Evolutionary conservation across 1,139 yeast genomes (phyloP).

Genomic region (Ogataea hybrid): DNA sequence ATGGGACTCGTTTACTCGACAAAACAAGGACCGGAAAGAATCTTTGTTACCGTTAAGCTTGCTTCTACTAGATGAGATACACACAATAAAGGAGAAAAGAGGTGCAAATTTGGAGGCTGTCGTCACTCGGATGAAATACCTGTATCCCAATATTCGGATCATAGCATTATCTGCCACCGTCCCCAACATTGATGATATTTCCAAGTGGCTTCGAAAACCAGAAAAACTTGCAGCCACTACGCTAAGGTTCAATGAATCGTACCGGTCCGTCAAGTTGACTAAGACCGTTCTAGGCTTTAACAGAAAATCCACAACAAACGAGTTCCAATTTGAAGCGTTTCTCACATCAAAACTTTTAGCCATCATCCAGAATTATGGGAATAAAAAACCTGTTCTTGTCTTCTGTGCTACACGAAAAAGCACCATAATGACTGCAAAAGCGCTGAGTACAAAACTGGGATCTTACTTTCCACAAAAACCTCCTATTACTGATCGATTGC

Average conservation of each 20-base stretch:
- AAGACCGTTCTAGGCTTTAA: constrained; percentile 44
- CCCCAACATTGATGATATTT: constrained; percentile 49
- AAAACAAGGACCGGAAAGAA: constrained; percentile 43
- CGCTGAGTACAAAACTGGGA: constrained; percentile 27
- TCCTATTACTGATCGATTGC: constrained; percentile 34
- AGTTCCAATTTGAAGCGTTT: constrained; percentile 43
- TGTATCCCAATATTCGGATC: constrained; percentile 40
- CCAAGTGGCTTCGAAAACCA: constrained; percentile 41
- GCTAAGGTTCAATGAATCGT: constrained; percentile 44
- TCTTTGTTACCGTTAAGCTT: constrained; percentile 40
- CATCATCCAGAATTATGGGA: constrained; percentile 37
- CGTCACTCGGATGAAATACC: constrained; percentile 47
- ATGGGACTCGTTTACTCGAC: constrained; percentile 53
- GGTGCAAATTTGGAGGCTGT: constrained; percentile 56
- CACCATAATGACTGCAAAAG: constrained; percentile 46
- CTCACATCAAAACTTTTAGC: constrained; percentile 40
- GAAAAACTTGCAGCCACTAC: constrained; percentile 32
- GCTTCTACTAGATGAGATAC: constrained; percentile 51
- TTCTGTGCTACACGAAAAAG: constrained; percentile 56
- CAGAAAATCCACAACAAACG: constrained; percentile 35
- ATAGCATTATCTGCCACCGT: constrained; percentile 55
- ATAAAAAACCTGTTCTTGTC: constrained; percentile 43
- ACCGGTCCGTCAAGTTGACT: constrained; percentile 43
- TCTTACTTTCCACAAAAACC: constrained; percentile 2
- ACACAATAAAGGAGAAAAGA: constrained; percentile 44